Conservation (phyloP, 2,329 filamentous ascomycete species). For the Alternaria hordeiaustralica region DNA sequence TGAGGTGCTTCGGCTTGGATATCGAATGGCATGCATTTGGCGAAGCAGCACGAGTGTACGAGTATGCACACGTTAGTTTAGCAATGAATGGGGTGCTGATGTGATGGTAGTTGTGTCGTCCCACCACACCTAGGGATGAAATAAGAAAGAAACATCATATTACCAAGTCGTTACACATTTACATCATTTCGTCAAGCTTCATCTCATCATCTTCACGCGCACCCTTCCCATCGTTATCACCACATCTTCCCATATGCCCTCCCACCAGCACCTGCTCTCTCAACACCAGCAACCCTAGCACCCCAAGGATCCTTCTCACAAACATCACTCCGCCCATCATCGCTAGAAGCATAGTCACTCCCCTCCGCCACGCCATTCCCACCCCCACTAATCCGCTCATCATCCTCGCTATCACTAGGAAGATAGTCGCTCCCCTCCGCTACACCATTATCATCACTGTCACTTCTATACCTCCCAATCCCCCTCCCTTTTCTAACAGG, state of each 20-base stretch:
- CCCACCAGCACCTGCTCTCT: neutral
- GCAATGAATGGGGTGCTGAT: neutral
- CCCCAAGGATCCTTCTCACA: neutral
- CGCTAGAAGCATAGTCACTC: slow-evolving; percentile 1
- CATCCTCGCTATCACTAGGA: neutral
- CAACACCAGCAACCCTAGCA: neutral
- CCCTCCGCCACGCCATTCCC: neutral
- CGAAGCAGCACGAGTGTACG: neutral
- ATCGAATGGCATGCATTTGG: neutral
- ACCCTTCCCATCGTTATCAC: neutral
- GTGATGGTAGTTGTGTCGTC: neutral
- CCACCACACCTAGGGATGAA: neutral
- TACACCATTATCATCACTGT: slow-evolving; percentile 6
- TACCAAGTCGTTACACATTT: neutral
- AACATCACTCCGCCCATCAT: neutral
- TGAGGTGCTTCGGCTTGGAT: neutral
- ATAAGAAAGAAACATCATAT: neutral
- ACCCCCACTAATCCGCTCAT: neutral
- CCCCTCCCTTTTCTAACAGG: neutral
- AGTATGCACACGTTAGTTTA: neutral
- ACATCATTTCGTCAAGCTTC: neutral
- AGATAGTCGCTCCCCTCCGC: slow-evolving; percentile 4
- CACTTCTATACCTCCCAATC: neutral
- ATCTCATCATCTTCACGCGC: neutral
- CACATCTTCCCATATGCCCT: neutral